A percentile compares a stretch with the other conserved stretches of the same genome.
Evolutionary conservation across 179 eudicot genomes (phyloP).

Genomic region (Beta lomatogona): DNA sequence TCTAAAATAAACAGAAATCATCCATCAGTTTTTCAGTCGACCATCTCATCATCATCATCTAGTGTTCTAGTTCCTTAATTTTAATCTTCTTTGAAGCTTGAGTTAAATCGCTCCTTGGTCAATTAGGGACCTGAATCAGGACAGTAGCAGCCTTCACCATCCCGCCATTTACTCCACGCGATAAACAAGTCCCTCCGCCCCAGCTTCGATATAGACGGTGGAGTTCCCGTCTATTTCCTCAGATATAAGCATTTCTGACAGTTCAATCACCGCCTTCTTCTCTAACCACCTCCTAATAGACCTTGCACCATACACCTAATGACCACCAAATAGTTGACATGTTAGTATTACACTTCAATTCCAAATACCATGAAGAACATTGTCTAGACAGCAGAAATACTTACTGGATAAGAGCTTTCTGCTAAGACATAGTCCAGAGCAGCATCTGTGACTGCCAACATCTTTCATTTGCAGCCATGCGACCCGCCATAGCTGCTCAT

Average conservation of each 20-base stretch:
- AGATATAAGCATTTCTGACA: constrained; percentile 75
- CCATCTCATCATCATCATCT: constrained; percentile 38
- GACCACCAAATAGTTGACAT: not conserved
- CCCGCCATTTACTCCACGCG: constrained; percentile 87
- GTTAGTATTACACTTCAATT: not conserved
- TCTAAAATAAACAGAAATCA: not conserved
- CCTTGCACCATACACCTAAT: constrained; percentile 89
- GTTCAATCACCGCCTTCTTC: constrained; percentile 84
- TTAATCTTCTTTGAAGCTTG: constrained; percentile 45
- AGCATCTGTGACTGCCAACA: constrained; percentile 82
- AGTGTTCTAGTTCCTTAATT: constrained; percentile 28
- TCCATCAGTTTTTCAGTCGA: constrained; percentile 1
- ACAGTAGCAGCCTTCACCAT: constrained; percentile 73
- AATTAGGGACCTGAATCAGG: constrained; percentile 64
- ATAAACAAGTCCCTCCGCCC: constrained; percentile 51
- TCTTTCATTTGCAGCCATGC: constrained; percentile 84
- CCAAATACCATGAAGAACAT: not conserved
- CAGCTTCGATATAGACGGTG: constrained; percentile 71
- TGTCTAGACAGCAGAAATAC: constrained; percentile 20
- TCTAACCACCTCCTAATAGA: constrained; percentile 95
- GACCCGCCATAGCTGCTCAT: constrained; percentile 71
- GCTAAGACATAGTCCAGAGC: constrained; percentile 78
- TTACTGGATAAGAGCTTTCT: constrained; percentile 90
- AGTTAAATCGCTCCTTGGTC: constrained; percentile 26
- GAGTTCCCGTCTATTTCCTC: constrained; percentile 92